phyloP scores from a whole-genome alignment of 73 alveolate genomes.

The Paramecium sexaurelia region DNA sequence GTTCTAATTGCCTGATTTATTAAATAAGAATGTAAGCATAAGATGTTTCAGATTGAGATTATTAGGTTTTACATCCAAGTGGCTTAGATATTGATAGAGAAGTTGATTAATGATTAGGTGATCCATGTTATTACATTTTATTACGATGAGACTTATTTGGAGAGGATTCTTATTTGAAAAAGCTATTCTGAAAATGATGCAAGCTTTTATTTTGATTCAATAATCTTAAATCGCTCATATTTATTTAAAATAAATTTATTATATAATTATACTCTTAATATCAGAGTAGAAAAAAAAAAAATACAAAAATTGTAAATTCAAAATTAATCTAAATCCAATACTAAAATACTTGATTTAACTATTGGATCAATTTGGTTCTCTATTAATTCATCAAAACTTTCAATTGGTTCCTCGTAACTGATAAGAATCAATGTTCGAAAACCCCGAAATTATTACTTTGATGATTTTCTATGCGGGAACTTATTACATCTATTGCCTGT shows the following conservation, averaged over 20 bases:
- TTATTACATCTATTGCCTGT: conserved; percentile 28
- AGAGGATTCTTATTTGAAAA: conserved; percentile 5
- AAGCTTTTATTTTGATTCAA: background rate
- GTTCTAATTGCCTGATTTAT: background rate
- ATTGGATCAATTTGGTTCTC: conserved; percentile 25
- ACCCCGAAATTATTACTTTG: background rate
- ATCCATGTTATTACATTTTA: background rate
- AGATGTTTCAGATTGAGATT: background rate
- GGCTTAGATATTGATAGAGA: background rate
- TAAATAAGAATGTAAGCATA: background rate
- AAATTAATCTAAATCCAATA: background rate
- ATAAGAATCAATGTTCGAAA: conserved; percentile 10
- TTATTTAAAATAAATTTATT: background rate
- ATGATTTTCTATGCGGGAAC: background rate
- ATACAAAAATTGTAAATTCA: background rate
- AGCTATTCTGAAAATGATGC: background rate
- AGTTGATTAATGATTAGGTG: background rate
- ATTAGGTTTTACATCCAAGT: background rate
- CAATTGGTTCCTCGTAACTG: background rate
- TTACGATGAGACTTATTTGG: background rate
- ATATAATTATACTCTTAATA: background rate
- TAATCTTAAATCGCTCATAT: background rate
- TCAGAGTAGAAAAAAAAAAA: background rate
- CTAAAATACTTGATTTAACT: background rate
- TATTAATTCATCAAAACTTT: background rate